Evolutionary conservation across 257 asterid genomes (phyloP).

Genomic region (Fraxinus pennsylvanica): DNA sequence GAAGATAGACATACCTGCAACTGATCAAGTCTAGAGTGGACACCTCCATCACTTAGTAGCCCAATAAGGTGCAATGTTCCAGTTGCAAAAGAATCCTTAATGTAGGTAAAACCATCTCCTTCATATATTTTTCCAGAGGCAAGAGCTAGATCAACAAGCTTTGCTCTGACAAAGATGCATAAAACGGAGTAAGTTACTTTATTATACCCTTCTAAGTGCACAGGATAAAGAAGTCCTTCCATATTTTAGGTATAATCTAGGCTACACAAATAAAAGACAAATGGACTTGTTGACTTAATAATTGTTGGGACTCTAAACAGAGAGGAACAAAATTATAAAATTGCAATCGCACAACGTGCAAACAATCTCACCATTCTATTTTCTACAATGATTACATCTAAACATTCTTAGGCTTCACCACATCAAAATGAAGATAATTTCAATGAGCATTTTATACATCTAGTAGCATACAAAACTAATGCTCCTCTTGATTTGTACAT

Average conservation of each 20-base stretch:
- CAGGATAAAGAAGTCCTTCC: not conserved
- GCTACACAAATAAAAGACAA: not conserved
- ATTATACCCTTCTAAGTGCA: not conserved
- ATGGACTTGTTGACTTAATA: not conserved
- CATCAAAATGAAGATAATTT: constrained; percentile 16
- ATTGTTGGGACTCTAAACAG: not conserved
- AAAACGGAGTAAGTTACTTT: constrained; percentile 4
- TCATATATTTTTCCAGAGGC: constrained; percentile 79
- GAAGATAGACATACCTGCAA: constrained; percentile 52
- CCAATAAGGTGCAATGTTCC: constrained; percentile 92
- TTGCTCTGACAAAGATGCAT: constrained; percentile 49
- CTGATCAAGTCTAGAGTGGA: constrained; percentile 87
- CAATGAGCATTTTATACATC: not conserved
- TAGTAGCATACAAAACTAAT: not conserved
- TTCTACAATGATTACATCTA: not conserved
- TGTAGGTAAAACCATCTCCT: constrained; percentile 75
- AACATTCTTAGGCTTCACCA: constrained; percentile 17
- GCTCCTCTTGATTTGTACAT: not conserved
- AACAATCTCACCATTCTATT: not conserved
- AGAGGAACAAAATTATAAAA: not conserved
- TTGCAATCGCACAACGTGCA: not conserved
- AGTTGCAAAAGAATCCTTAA: constrained; percentile 65
- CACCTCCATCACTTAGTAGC: constrained; percentile 90
- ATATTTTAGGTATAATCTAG: not conserved
- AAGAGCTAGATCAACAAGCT: constrained; percentile 93